Base-by-base conservation (phyloP, 352 stramenopile species). In the Phytophthora quininea region DNA sequence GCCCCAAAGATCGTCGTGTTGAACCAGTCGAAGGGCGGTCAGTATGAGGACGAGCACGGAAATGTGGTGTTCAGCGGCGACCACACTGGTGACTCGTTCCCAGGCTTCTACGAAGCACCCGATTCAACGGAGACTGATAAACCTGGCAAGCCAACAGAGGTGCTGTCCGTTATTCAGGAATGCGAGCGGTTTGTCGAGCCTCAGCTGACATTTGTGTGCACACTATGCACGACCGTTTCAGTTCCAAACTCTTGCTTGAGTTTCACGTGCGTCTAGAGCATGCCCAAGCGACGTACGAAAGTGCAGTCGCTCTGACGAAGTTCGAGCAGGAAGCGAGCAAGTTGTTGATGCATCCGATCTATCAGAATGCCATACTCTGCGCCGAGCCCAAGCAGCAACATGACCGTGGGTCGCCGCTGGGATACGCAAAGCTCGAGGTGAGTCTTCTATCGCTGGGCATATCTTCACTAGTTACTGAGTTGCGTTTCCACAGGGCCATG, bases 391-490 rank as follows among this genome's bases (percentile, higher is more conserved):
- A 77, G 37, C 64, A 80, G 31, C 61, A 71, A 32, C 62, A 74
- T 42, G 60, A 58, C 32, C 61, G 15, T 38, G 67, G 60, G 33
- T 67, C 63, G 35, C 79, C 86, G 7, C 62, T 86, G 42, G 88
- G 82, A 9, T 96, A 90, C 55, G 88, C 85, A 19, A 94, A 94
- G 38, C 64, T 96, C 12, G 66, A 90, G 84, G 84, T 92, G 73
- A 50, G 65, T 57, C 42, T 10, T 43, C 51, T 11, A 24, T 63
- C 30, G 24, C 35, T 42, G 50, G 40, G 33, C 2, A 24, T 42
- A 6, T 6, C 7, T 38, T 24, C 42, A 51, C 6, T 40, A 14
- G 42, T 53, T 43, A 31, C 29, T 35, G 6, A 2, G 14, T 35
- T 15, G 3, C 10, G 31, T 50, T 49, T 77, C 15, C 65, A 52